Evolutionary conservation across 2,329 filamentous ascomycete species (phyloP).

Genomic region (Penicillium sp.): DNA sequence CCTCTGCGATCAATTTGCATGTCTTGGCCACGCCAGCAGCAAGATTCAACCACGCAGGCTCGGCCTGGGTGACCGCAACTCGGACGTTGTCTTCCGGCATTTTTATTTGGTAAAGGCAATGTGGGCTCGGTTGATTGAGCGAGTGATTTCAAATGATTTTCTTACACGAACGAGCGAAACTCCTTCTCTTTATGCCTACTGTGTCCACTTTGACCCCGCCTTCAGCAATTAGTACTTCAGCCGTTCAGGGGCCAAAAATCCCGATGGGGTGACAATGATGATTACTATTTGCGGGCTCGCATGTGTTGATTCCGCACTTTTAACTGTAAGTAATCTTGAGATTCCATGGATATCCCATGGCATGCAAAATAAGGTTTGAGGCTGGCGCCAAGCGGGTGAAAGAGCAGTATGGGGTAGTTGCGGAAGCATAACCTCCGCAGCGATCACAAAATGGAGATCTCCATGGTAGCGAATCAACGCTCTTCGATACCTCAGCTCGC

Average conservation of each 20-base stretch:
- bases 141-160: neutral
- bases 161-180: neutral
- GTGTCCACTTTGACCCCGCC: too few relatives aligned
- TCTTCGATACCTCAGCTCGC: neutral
- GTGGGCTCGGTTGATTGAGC: too few relatives aligned
- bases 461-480: neutral
- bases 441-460: neutral
- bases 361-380: neutral
- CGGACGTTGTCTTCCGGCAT: constrained; percentile 6
- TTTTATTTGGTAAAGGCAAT: neutral
- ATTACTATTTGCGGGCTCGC: too few relatives aligned
- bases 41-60: constrained; percentile 66
- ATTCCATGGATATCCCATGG: neutral
- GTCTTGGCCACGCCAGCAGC: constrained; percentile 60
- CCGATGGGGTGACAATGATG: too few relatives aligned
- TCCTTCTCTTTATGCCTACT: neutral
- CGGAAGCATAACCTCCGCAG: neutral
- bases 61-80: constrained; percentile 50
- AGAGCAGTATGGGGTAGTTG: neutral
- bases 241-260: too few relatives aligned
- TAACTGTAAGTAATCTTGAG: neutral
- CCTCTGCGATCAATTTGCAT: constrained; percentile 60
- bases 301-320: neutral
- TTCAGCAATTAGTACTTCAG: too few relatives aligned
- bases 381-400: neutral